phyloP scores from a whole-genome alignment of 192 early-diverging fungal genomes.

The Linnemannia elongata region DNA sequence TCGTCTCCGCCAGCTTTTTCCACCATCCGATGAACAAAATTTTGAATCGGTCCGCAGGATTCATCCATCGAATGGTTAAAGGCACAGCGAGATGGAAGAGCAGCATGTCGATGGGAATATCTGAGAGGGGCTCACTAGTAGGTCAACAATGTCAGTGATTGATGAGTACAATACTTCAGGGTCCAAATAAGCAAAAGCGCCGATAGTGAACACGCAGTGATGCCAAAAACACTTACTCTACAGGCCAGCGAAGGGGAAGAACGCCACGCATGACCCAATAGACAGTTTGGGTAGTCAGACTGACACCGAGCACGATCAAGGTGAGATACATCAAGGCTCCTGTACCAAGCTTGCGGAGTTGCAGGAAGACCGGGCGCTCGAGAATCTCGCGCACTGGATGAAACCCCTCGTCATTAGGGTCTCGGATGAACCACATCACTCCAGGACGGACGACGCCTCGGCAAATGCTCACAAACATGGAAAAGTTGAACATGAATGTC shows the following conservation, averaged over 20 bases:
- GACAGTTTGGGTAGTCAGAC: constrained; percentile 62
- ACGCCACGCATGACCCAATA: constrained; percentile 43
- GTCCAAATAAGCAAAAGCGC: neutral
- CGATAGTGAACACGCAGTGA: neutral
- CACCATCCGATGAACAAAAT: constrained; percentile 80
- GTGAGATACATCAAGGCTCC: constrained; percentile 88
- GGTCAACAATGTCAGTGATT: neutral
- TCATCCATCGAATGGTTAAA: constrained; percentile 66
- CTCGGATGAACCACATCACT: constrained; percentile 98
- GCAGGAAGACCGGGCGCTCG: constrained; percentile 78
- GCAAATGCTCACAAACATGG: constrained; percentile 85
- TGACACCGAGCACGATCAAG: constrained; percentile 83
- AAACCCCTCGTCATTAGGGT: constrained; percentile 96
- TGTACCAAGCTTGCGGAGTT: constrained; percentile 86
- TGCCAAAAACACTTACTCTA: constrained; percentile 65
- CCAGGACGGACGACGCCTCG: constrained; percentile 90
- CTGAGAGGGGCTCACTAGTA: constrained; percentile 74
- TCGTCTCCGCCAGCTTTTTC: constrained; percentile 67
- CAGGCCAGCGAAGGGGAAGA: constrained; percentile 75
- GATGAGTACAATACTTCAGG: neutral
- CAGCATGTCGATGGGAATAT: constrained; percentile 84
- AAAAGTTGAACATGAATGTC: constrained; percentile 95
- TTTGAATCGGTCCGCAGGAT: constrained; percentile 72
- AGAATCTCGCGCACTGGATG: constrained; percentile 95
- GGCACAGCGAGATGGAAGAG: constrained; percentile 84